Evolutionary conservation across 2,329 filamentous ascomycete species (phyloP), one percentile per base, ranked within the genome.

Genomic region (Dothistroma septosporum): DNA sequence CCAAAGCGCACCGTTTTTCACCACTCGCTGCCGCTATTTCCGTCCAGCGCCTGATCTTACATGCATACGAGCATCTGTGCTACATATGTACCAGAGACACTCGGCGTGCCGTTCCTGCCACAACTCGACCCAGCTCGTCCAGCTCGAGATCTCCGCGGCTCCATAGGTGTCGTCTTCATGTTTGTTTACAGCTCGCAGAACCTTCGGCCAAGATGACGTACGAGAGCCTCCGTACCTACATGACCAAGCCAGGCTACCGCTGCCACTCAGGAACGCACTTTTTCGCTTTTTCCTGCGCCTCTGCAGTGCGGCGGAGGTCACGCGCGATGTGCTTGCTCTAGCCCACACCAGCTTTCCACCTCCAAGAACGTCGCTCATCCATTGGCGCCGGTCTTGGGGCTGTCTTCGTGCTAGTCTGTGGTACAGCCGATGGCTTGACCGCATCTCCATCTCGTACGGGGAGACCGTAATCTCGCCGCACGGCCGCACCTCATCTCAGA

Each of bases 11-110:
- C 32, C 32, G 32, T 7, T 49, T 22, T 31, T 24, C 19, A 49
- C 47, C 47, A 49, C 47, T 49, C 47, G 47, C 47, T 49, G n/a
- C n/a, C n/a, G n/a, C n/a, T n/a, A 49, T 49, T 49, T 49, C 9
- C 21, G 49, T 44, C n/a, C 9, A 53, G 49, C 49, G 49, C 49
- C 31, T 31, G 49, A 53, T 33, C 24, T 19, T 53, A 53, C 49
- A 33, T 33, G 49, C 49, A 32, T n/a, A 53, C 49, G 49, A 31
- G 31, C 6, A 10, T 19, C 24, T 53, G 49, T 53, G 21, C 49
- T 14, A 53, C 49, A 16, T n/a, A n/a, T n/a, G n/a, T n/a, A n/a
- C n/a, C n/a, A 44, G 37, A 44, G 37, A 44, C 37, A 2, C 12
- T 49, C 21, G 1, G 24, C 9, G 46, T 22, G 5, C 19, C 21